A percentile compares a stretch with the other conserved stretches of the same genome.
Evolutionary conservation across 1,284 basidiomycete genomes (phyloP).

Genomic region (Sphagnurus paluster): DNA sequence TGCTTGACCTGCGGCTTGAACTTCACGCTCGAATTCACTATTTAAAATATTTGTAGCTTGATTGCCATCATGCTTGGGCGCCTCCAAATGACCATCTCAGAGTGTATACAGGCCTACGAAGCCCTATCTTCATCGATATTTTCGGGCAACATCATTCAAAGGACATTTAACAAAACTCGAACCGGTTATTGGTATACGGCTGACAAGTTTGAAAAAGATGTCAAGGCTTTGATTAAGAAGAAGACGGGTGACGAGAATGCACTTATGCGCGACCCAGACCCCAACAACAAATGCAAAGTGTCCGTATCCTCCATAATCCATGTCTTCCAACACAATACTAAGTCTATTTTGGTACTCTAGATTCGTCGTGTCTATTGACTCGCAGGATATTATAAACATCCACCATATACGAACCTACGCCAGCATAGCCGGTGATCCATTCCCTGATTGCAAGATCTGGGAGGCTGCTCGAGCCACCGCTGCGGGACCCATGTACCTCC

Average conservation of each 20-base stretch:
- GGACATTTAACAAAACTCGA: conserved; percentile 6
- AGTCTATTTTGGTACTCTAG: neutral
- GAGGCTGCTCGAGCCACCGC: conserved; percentile 32
- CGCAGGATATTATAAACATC: conserved; percentile 6
- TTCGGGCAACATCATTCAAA: conserved; percentile 10
- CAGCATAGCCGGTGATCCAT: conserved; percentile 19
- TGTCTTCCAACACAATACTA: no score
- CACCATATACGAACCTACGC: conserved; percentile 24
- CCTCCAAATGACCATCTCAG: conserved; percentile 32
- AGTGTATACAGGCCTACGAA: conserved; percentile 29
- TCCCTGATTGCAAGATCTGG: conserved; percentile 29
- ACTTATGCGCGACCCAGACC: conserved; percentile 11
- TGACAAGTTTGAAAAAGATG: conserved; percentile 15
- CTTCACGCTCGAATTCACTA: neutral
- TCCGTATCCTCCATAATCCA: no score
- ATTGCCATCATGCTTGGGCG: conserved; percentile 39
- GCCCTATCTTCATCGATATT: conserved; percentile 29
- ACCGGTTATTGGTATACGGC: no score
- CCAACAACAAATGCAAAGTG: conserved; percentile 16
- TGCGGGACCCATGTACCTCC: conserved; percentile 30
- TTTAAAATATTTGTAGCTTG: conserved; percentile 22
- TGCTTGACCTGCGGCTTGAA: neutral
- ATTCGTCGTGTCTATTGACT: conserved; percentile 15
- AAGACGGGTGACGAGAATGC: conserved; percentile 17
- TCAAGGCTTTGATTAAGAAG: conserved; percentile 16